Conservation (phyloP, 768 basidiomycete species). For the Lentinula edodes region DNA sequence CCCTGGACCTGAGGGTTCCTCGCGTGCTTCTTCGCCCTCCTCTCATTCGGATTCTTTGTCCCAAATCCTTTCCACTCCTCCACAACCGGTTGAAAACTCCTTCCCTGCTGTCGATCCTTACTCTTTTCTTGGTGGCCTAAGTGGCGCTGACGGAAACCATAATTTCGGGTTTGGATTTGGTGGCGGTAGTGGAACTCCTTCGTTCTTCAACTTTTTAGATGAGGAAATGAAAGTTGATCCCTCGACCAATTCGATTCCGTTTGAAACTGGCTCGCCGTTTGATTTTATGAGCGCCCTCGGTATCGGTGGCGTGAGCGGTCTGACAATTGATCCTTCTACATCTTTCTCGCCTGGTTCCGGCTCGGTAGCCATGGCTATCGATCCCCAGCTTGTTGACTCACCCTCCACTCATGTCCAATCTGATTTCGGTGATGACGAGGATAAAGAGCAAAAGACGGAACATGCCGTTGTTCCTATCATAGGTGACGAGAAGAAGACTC, state of each 20-base stretch:
- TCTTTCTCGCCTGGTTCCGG: conserved; percentile 18
- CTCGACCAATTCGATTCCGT: conserved; percentile 16
- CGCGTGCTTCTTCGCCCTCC: conserved; percentile 36
- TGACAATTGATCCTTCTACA: conserved; percentile 1
- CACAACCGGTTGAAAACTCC: conserved; percentile 29
- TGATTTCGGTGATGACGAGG: conserved; percentile 24
- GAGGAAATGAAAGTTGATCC: conserved; percentile 37
- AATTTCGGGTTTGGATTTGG: background rate
- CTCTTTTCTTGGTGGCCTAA: conserved; percentile 2
- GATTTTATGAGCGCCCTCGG: conserved; percentile 2
- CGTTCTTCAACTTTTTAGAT: conserved; percentile 41
- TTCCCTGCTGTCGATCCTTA: conserved; percentile 32
- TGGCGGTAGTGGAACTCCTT: conserved; percentile 7
- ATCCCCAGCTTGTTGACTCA: conserved; percentile 55
- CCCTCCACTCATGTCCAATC: conserved; percentile 10
- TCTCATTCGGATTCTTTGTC: conserved; percentile 29
- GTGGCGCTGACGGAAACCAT: background rate
- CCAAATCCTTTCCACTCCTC: conserved; percentile 40
- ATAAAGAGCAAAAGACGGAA: conserved; percentile 21
- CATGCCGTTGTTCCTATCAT: conserved; percentile 16
- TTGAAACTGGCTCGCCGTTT: conserved; percentile 16
- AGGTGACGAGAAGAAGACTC: background rate
- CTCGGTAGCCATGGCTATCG: conserved; percentile 45
- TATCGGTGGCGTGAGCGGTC: conserved; percentile 29
- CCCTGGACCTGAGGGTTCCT: conserved; percentile 20